Base-by-base conservation (phyloP, 805 yeast genomes). In the Schwanniomyces vanrijiae region DNA sequence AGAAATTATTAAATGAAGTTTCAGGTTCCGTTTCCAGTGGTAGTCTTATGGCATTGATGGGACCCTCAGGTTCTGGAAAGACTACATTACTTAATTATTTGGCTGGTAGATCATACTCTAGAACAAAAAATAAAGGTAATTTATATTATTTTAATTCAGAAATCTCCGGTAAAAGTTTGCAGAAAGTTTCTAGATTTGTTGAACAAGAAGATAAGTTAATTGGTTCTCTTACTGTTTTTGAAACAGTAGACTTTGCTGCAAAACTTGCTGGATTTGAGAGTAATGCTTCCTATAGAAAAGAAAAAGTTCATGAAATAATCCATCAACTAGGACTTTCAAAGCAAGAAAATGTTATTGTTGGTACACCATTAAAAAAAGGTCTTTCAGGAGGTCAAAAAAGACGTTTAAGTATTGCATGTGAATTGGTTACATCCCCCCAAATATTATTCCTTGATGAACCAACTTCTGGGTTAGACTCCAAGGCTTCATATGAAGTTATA, bases 21-120 rank as follows among this genome's bases (percentile, higher is more conserved):
- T 88, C 84, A 60, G 94, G 92, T 42, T 86, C 88, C 87, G 91
- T 86, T 38, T 83, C 84, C 59, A 90, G 91, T 7, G 91, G 91
- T 53, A 85, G 90, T 41, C 69, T 87, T 60, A 87, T 91, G 44
- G 94, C 94, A 4, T 66, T 83, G 43, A 82, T 82, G 86, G 79
- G 79, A 9, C 72, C 79, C 16, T 69, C 76, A 6, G 79, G 79
- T 37, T 65, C 73, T 41, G 79, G 79, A 45, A 75, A 75, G 55
- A 73, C 79, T n/a, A 74, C 78, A 35, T 58, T 75, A 29, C 56
- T 75, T 47, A 75, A 75, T 47, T 55, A 74, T 50, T 73, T 75
- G 49, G 60, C 62, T n/a, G 58, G 52, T 33, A 56, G 59, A 48
- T 59, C 52, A 14, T 54, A 56, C 9, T 39, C 53, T 42, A 65